A percentile compares a stretch with the other conserved stretches of the same genome.
These are phyloP conservation scores for Lipomyces yamadae DNA, from an alignment of 805 yeast species.

Conservation along the genomic window DNA sequence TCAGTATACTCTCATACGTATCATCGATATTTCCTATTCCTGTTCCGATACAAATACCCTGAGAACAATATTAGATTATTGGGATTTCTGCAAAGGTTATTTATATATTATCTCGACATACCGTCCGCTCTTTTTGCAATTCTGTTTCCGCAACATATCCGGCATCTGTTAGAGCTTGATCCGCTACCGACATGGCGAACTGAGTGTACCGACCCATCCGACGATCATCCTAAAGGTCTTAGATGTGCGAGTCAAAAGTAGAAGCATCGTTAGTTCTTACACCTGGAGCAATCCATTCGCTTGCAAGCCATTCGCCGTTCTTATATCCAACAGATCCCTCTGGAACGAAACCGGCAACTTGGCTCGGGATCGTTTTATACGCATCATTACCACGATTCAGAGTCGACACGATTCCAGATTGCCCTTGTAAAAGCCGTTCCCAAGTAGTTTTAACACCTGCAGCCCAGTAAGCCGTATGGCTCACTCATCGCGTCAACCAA, in stretches of 20 bases:
- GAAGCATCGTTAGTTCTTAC: not conserved
- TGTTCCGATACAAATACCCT: conserved; percentile 88
- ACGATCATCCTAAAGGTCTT: conserved; percentile 52
- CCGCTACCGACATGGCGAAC: conserved; percentile 75
- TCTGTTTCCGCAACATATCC: conserved; percentile 52
- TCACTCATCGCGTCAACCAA: not conserved
- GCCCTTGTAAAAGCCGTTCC: conserved; percentile 44
- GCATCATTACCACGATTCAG: conserved; percentile 50
- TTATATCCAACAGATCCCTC: conserved; percentile 46
- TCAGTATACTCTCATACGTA: conserved; percentile 63
- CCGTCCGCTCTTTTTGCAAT: conserved; percentile 41
- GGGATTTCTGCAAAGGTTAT: too few relatives aligned
- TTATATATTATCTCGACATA: conserved; percentile 40
- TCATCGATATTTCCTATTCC: conserved; percentile 90
- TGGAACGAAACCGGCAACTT: conserved; percentile 79
- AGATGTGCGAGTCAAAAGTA: not conserved
- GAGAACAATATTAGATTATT: too few relatives aligned
- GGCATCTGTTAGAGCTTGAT: conserved; percentile 78
- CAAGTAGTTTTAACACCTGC: conserved; percentile 44
- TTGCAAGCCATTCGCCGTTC: conserved; percentile 58
- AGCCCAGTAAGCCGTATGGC: not conserved
- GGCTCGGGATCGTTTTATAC: conserved; percentile 64
- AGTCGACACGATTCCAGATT: conserved; percentile 47
- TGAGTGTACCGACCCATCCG: conserved; percentile 75
- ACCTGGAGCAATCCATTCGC: conserved; percentile 54